A percentile compares a stretch with the other conserved stretches of the same genome.
phyloP scores from a whole-genome alignment of 1,139 yeast species.

The Dujonia santamariae region DNA sequence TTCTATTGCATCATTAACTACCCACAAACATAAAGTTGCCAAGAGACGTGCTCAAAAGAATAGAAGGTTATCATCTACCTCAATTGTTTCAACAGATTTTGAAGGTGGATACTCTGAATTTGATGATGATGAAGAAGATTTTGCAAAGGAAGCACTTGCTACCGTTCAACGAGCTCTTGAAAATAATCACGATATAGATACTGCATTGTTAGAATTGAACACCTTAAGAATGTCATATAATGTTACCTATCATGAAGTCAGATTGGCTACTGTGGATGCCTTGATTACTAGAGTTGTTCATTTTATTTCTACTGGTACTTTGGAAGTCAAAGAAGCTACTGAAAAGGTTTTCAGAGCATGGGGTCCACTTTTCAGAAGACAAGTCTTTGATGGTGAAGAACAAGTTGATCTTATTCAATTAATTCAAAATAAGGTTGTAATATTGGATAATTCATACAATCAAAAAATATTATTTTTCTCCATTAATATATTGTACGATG shows the following conservation, averaged over 20 bases:
- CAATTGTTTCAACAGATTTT: constrained; percentile 39
- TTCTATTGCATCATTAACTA: constrained; percentile 64
- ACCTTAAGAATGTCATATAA: constrained; percentile 97
- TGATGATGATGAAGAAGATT: constrained; percentile 64
- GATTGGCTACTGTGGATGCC: constrained; percentile 76
- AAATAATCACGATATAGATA: constrained; percentile 88
- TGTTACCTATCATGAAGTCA: constrained; percentile 89
- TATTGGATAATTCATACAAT: constrained; percentile 25
- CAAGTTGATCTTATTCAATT: constrained; percentile 68
- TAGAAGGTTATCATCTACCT: constrained; percentile 38
- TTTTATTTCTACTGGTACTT: constrained; percentile 71
- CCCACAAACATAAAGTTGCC: constrained; percentile 36
- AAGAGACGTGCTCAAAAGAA: constrained; percentile 21
- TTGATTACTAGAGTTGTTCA: constrained; percentile 65
- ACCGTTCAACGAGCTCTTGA: constrained; percentile 90
- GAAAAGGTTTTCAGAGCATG: constrained; percentile 72
- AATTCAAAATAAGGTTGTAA: constrained; percentile 48
- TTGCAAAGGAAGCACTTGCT: constrained; percentile 86
- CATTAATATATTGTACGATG: constrained; percentile 68
- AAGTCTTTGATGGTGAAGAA: constrained; percentile 77
- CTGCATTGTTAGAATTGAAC: constrained; percentile 87
- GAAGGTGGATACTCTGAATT: constrained; percentile 31
- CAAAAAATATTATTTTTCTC: constrained; percentile 63
- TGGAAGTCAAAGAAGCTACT: constrained; percentile 73
- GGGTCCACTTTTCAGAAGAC: constrained; percentile 77